Evolutionary conservation across 352 stramenopile genomes (phyloP).

Genomic region (Globisporangium echinulatum): DNA sequence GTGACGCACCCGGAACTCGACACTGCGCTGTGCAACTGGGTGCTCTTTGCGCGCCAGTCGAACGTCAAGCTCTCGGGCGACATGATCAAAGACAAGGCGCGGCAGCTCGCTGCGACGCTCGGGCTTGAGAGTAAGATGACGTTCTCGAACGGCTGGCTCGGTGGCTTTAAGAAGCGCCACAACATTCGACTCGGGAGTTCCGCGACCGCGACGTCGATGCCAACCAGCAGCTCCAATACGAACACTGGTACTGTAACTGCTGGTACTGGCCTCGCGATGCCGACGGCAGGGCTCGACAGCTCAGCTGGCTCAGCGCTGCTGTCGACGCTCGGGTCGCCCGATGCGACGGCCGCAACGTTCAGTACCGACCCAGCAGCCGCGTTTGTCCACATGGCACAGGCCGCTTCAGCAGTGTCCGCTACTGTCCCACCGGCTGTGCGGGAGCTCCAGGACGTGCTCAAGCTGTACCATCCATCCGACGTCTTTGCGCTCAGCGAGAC

Average conservation of each 20-base stretch:
- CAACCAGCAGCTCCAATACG: too few species aligned
- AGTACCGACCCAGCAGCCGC: background rate
- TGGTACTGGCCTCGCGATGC: too few species aligned
- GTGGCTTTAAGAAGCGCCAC: conserved; percentile 58
- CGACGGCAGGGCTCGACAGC: background rate
- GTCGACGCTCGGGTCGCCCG: background rate
- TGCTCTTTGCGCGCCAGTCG: conserved; percentile 37
- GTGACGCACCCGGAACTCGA: conserved; percentile 53
- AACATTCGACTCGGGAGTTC: conserved; percentile 39
- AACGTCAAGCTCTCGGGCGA: conserved; percentile 48
- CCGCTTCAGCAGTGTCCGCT: conserved; percentile 3
- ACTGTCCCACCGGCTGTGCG: conserved; percentile 12
- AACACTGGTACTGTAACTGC: too few species aligned
- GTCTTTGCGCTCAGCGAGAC: conserved; percentile 59
- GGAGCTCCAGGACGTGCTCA: conserved; percentile 29
- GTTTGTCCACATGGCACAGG: conserved; percentile 2
- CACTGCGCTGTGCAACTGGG: conserved; percentile 57
- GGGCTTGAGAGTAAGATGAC: conserved; percentile 38
- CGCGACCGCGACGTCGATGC: background rate
- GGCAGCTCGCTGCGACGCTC: conserved; percentile 29
- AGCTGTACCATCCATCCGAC: conserved; percentile 35
- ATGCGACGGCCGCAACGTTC: background rate
- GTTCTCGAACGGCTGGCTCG: conserved; percentile 63
- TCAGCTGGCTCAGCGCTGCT: background rate
- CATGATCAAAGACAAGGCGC: conserved; percentile 56